Base-by-base conservation (phyloP, 176 grass and related monocot species). In the Avena atlantica region DNA sequence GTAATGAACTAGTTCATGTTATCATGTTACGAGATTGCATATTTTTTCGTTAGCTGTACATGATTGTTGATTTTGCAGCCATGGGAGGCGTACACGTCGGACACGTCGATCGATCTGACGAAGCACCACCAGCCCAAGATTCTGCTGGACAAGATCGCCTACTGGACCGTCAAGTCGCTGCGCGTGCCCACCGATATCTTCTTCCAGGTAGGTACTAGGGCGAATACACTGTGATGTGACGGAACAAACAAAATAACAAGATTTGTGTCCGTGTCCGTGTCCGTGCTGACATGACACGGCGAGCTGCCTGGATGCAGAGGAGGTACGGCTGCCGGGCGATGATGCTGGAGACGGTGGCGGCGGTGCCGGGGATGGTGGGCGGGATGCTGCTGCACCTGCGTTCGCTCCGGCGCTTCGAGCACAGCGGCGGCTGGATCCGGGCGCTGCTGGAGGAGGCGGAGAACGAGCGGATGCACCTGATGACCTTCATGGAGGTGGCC, bases 401-500 rank as follows among this genome's bases (percentile, higher is more conserved):
- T 36, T 97, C 92, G 29, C 86, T 94, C 36, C 92, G 90, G 36
- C 89, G 78, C 48, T 97, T 97, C 89, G 89, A 94, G 84, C 92
- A 89, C 29, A 91, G 91, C 89, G 91, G 94, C 58, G 91, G 94
- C 0, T 96, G 94, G 94, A 91, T 96, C 91, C 84, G 84, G 0
- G 87, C 47, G 50, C 91, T 96, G 52, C 37, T 96, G 47, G 94
- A 93, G 80, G 94, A 96, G 83, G 94, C 94, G 0, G 94, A 96
- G 89, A 96, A 96, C 81, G 94, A 93, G 74, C 87, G 89, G 25
- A 96, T 93, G 91, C 94, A 96, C 82, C 87, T 96, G 16, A 93
- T 96, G 91, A 96, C 89, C 68, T 96, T 96, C 89, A 93, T 96
- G 94, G 94, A 96, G 89, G 91, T 93, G 73, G 82, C 89, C 15